phyloP scores from a whole-genome alignment of 768 basidiomycete genomes.

The Boletus rubroflammeus region DNA sequence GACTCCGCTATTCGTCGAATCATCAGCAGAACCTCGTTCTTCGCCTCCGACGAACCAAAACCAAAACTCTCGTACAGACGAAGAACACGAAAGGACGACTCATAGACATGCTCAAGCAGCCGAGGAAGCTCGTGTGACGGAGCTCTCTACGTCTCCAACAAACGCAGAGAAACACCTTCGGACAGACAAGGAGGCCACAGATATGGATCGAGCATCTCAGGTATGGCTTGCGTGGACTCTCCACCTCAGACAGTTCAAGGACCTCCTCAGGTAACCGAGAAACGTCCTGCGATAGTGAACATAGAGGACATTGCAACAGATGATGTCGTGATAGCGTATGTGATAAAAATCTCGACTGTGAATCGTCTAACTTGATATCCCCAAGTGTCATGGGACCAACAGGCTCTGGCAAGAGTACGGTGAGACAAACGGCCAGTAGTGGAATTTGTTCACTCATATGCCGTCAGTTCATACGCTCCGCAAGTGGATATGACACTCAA shows the following conservation, averaged over 20 bases:
- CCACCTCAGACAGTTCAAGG: not conserved
- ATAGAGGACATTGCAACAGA: not conserved
- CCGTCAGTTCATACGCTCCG: conserved; percentile 10
- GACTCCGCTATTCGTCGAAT: too few relatives aligned
- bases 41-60: too few relatives aligned
- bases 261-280: not conserved
- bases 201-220: not conserved
- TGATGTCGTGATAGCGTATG: conserved; percentile 11
- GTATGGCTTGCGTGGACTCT: not conserved
- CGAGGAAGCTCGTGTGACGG: not conserved
- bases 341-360: not conserved
- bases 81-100: not conserved
- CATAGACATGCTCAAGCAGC: not conserved
- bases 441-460: not conserved
- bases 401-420: conserved; percentile 5
- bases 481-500: not conserved
- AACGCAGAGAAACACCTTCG: not conserved
- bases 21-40: too few relatives aligned
- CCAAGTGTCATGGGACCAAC: conserved; percentile 22
- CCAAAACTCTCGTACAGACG: not conserved
- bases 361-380: not conserved
- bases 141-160: not conserved
- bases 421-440: not conserved
- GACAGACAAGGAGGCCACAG: not conserved
- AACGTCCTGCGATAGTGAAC: not conserved